Base-by-base conservation (phyloP, 176 grass and related monocot genomes). In the Pharus latifolius region DNA sequence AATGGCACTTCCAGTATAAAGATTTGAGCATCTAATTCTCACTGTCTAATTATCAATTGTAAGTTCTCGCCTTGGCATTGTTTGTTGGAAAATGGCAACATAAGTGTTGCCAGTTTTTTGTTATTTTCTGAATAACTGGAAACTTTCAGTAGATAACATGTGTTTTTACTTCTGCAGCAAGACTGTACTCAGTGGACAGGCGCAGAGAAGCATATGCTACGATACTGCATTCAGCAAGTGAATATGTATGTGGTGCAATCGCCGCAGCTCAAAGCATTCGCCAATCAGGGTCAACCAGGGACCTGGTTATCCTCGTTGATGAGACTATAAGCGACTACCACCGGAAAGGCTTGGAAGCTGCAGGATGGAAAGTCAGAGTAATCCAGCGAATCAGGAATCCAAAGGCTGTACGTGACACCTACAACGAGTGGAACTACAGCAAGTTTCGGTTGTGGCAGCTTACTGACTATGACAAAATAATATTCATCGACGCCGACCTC, bases 391-490 rank as follows among this genome's bases (percentile, higher is more conserved):
- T 97, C 50, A 85, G 94, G 59, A 97, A 97, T 7, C 94, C 94
- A 4, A 97, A 92, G 68, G 94, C 94, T 3, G 71, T 78, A 60
- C 80, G 66, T 1, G 63, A 97, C 43, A 80, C 94, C 18, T 97
- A 97, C 81, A 97, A 97, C 1, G 94, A 97, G 74, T 97, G 86
- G 80, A 97, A 97, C 78, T 97, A 97, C 71, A 97, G 94, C 52
- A 97, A 97, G 81, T 97, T 97, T 66, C 83, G 94, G 64, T 45
- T 97, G 45, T 97, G 94, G 94, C 94, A 97, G 82, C 87, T 97
- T 12, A 92, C 89, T 0, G 94, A 97, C 65, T 97, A 97, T 3
- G 94, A 92, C 83, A 97, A 90, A 86, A 76, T 97, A 31, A 90
- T 97, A 34, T 97, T 97, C 82, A 90, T 97, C 7, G 94, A 97